Base-by-base conservation (phyloP, 495 filamentous ascomycete species). In the Xylaria bambusicola region DNA sequence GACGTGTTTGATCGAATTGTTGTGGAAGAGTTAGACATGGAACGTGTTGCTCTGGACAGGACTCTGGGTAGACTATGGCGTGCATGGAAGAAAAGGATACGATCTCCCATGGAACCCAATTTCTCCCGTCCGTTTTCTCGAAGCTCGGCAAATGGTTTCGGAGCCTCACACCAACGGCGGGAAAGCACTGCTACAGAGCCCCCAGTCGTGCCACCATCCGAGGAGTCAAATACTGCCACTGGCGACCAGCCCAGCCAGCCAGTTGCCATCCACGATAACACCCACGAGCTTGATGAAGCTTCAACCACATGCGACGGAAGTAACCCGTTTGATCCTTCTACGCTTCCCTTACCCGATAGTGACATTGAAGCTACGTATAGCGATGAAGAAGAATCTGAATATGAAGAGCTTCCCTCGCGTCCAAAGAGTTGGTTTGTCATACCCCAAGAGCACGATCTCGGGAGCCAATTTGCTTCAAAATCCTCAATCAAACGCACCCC, bases 1-100 rank as follows among this genome's bases (percentile, higher is more conserved):
- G 75, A 73, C 21, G 57, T 78, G 54, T 73, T 77, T 52, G 85
- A 90, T 52, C 85, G 84, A 21, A 78, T 94, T 47, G 78, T 91
- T 29, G 89, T 99, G 21, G 92, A 96, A 66, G 93, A 98, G 66
- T 74, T 84, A 24, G 95, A 99, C 68, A 90, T 96, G 78, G 93
- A 98, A 70, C 93, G 94, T 57, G 78, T 98, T 59, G 94, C 93
- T 4, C 77, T 98, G 55, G 91, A 94, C 68, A 80, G 90, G 41
- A 93, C 90, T 12, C 75, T 99, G 2, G 93, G 95, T 13, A 80
- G 93, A 33, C 74, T 98, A 29, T 99, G 95, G 95, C 85, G 95
- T 65, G 88, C 90, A 29, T 99, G 95, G 95, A 90, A 93, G 69
- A 95, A 96, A 74, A 86, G 86, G 58, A 82, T 89, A 58, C 82